These are phyloP conservation scores for Aspergillus campestris DNA, from an alignment of 495 filamentous ascomycete species.

Conservation along the genomic window DNA sequence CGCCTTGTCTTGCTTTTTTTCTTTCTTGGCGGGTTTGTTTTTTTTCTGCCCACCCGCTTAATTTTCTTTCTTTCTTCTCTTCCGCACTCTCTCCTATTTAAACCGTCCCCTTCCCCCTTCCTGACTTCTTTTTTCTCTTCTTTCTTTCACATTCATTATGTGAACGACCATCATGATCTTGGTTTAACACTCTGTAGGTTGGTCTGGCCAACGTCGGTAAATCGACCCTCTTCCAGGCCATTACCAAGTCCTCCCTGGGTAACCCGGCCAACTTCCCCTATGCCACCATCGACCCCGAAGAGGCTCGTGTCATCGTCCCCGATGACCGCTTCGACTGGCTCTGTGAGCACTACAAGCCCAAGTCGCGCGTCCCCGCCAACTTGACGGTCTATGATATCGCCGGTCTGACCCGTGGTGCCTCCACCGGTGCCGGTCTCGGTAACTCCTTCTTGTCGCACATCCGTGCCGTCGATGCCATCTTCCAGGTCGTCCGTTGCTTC, in stretches of 20 bases:
- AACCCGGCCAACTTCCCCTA: conserved; percentile 99
- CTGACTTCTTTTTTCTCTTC: not conserved
- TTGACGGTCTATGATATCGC: conserved; percentile 99
- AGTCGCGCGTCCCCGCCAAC: conserved; percentile 91
- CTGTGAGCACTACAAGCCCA: conserved; percentile 91
- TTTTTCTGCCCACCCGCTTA: conserved; percentile 22
- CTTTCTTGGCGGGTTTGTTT: too few relatives aligned
- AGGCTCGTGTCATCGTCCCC: conserved; percentile 94
- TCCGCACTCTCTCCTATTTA: conserved; percentile 5
- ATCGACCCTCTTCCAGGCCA: conserved; percentile 98
- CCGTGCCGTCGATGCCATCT: conserved; percentile 98
- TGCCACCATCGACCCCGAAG: conserved; percentile 97
- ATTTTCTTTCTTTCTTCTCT: conserved; percentile 17
- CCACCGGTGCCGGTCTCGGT: conserved; percentile 93
- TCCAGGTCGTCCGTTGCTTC: conserved; percentile 98
- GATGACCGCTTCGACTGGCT: conserved; percentile 96
- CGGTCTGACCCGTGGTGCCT: conserved; percentile 91
- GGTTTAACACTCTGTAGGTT: too few relatives aligned
- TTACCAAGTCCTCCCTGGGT: conserved; percentile 94
- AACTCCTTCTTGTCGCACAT: conserved; percentile 99
- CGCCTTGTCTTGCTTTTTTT: conserved; percentile 20
- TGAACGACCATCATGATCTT: too few relatives aligned
- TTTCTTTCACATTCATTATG: not conserved
- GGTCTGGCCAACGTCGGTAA: conserved; percentile 99
- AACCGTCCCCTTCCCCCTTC: not conserved